Evolutionary conservation across 2,329 filamentous ascomycete species (phyloP).

Genomic region (Pochonia chlamydosporia): DNA sequence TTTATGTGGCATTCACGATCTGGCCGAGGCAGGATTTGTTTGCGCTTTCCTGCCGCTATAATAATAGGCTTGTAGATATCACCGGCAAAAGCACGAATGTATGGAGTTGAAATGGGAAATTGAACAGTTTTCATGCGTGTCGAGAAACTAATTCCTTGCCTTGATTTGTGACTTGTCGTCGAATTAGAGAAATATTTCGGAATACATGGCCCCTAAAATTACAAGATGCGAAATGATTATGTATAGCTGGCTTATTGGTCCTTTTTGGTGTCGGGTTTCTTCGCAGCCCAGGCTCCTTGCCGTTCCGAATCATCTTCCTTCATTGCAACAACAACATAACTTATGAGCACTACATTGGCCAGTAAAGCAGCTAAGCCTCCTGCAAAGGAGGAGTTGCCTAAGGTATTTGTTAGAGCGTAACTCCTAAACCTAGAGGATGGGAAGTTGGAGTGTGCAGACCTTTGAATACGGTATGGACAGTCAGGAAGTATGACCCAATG

Average conservation of each 20-base stretch:
- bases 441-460: too few species aligned
- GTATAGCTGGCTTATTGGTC: conserved; percentile 30
- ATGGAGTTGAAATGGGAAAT: not conserved
- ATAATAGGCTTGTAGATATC: conserved; percentile 12
- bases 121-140: not conserved
- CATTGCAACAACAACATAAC: conserved; percentile 90
- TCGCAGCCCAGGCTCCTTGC: conserved; percentile 38
- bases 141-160: not conserved
- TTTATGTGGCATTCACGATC: conserved; percentile 15
- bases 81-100: conserved; percentile 6
- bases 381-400: conserved; percentile 84
- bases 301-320: conserved; percentile 61
- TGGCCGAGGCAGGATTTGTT: conserved; percentile 4
- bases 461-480: conserved; percentile 68
- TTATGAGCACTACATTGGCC: conserved; percentile 84
- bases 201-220: too few species aligned
- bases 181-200: too few species aligned
- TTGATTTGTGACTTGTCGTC: not conserved
- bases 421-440: too few species aligned
- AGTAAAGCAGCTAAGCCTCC: conserved; percentile 81
- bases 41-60: not conserved
- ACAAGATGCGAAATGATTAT: too few species aligned
- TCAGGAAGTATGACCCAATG: conserved; percentile 83
- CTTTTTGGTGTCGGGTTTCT: conserved; percentile 43
- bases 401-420: not conserved